A percentile compares a stretch with the other conserved stretches of the same genome.
These are phyloP conservation scores for Multifurca ochricompacta DNA, from an alignment of 768 basidiomycete genomes.

Conservation along the genomic window DNA sequence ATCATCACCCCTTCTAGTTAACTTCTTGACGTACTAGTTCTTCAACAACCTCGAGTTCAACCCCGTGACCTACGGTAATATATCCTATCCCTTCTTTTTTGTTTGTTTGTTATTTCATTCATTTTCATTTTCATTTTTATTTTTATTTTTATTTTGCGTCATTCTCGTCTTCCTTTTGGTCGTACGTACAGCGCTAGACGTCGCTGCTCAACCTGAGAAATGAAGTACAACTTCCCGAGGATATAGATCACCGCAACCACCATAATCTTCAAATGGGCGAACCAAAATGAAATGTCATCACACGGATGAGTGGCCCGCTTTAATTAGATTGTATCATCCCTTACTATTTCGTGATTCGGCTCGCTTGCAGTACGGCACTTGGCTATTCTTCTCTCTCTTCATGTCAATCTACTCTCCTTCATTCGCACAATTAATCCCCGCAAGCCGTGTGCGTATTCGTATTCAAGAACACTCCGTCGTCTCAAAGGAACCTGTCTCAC, in stretches of 20 bases:
- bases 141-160: constrained; percentile 6
- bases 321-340: constrained; percentile 8
- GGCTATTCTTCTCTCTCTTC: constrained; percentile 6
- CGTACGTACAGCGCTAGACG: constrained; percentile 10
- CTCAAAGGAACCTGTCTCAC: neutral
- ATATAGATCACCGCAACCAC: constrained; percentile 20
- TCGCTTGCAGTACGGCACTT: constrained; percentile 14
- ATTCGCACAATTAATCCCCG: neutral
- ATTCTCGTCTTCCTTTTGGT: constrained; percentile 4
- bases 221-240: constrained; percentile 6
- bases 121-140: no score
- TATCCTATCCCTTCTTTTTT: no score
- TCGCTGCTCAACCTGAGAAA: constrained; percentile 14
- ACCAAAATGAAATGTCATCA: constrained; percentile 16
- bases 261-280: no score
- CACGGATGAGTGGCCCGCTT: constrained; percentile 16
- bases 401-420: constrained; percentile 11
- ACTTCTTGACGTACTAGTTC: constrained; percentile 12
- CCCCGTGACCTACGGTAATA: constrained; percentile 13
- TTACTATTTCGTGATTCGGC: constrained; percentile 15
- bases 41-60: neutral
- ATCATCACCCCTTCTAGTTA: constrained; percentile 5
- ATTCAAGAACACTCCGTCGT: neutral
- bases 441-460: constrained; percentile 1
- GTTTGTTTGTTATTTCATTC: no score